These are phyloP conservation scores for Vaccinium vitisidaea DNA, from an alignment of 148 eudicot genomes.

Conservation along the genomic window DNA sequence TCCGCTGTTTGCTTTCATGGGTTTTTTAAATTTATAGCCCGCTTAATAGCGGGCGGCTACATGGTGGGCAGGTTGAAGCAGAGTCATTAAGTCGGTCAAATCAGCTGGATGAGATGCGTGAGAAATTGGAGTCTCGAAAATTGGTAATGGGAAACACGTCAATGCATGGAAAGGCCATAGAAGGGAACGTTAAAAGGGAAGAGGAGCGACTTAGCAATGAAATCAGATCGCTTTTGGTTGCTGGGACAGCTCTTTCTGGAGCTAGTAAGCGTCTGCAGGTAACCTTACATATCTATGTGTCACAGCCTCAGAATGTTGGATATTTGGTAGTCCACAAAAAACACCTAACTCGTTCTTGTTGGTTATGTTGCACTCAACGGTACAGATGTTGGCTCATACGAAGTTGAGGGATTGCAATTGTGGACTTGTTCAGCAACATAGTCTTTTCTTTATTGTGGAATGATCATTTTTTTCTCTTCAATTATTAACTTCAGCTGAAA, in stretches of 20 bases:
- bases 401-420: not conserved
- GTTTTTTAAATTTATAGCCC: constrained; percentile 31
- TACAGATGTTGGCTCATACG: not conserved
- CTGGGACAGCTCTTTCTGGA: constrained; percentile 73
- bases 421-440: not conserved
- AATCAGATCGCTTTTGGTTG: constrained; percentile 74
- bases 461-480: not conserved
- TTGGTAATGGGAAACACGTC: constrained; percentile 70
- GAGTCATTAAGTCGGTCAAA: constrained; percentile 69
- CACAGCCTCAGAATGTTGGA: not conserved
- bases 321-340: not conserved
- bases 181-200: constrained; percentile 75
- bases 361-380: not conserved
- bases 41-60: constrained; percentile 32
- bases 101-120: constrained; percentile 81
- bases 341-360: not conserved
- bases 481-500: not conserved
- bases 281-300: constrained; percentile 6
- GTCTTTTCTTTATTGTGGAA: not conserved
- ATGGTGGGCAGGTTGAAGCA: constrained; percentile 61
- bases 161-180: constrained; percentile 65
- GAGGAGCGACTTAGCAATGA: constrained; percentile 73
- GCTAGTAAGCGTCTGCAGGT: constrained; percentile 78
- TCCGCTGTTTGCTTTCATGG: constrained; percentile 5
- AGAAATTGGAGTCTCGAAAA: constrained; percentile 68